Percentiles rank a stretch among this genome's conserved stretches.
Conservation (phyloP, 2,329 filamentous ascomycete species). For the Chaetomiaceae sp. region DNA sequence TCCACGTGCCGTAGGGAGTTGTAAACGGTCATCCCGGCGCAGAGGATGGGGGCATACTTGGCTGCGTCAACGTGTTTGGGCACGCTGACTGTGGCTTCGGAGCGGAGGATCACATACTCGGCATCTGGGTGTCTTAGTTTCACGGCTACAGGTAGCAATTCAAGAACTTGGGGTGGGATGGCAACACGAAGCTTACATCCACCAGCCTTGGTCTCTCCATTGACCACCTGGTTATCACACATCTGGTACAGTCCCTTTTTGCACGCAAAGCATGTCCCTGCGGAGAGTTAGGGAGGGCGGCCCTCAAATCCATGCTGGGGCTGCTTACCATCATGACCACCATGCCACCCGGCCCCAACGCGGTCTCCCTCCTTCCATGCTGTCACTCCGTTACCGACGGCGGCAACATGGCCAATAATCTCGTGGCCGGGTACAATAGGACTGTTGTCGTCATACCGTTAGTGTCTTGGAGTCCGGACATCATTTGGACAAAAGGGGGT, state of each 20-base stretch:
- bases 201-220: constrained; percentile 62
- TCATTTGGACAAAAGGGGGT: neutral
- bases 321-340: constrained; percentile 48
- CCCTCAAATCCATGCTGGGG: too few relatives aligned
- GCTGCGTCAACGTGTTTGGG: constrained; percentile 38
- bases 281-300: neutral
- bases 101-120: constrained; percentile 51
- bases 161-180: too few relatives aligned
- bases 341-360: constrained; percentile 66
- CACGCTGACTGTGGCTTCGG: constrained; percentile 45
- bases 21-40: constrained; percentile 46
- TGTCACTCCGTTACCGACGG: constrained; percentile 45
- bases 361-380: constrained; percentile 59
- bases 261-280: constrained; percentile 55
- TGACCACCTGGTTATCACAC: constrained; percentile 58
- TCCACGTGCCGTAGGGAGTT: constrained; percentile 36
- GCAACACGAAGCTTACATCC: constrained; percentile 40
- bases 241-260: constrained; percentile 61
- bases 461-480: too few relatives aligned
- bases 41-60: constrained; percentile 45
- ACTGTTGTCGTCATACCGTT: constrained; percentile 16
- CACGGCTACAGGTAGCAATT: too few relatives aligned
- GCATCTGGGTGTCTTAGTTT: constrained; percentile 30
- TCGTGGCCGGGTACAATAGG: constrained; percentile 53
- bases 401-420: constrained; percentile 54